A percentile compares a stretch with the other conserved stretches of the same genome.
phyloP scores from a whole-genome alignment of 192 early-diverging fungal species.

The Allomyces macrogynus region DNA sequence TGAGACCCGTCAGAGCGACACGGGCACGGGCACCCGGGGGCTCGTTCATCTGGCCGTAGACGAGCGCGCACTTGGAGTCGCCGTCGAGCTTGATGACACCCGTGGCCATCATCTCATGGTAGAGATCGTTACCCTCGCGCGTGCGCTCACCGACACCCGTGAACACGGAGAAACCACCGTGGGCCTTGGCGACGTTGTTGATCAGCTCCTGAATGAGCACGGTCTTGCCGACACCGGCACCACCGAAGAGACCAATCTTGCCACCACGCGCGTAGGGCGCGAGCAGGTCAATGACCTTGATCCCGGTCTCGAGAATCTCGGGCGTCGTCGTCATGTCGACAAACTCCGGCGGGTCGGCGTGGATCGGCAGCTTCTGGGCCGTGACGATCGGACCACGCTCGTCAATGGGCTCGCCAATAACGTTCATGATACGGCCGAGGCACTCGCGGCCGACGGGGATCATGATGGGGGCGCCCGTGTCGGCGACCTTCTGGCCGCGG shows the following conservation, averaged over 20 bases:
- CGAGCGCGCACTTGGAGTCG: constrained; percentile 81
- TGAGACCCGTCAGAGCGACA: constrained; percentile 91
- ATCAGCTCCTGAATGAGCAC: constrained; percentile 97
- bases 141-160: constrained; percentile 97
- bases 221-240: constrained; percentile 99
- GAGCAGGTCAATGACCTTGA: constrained; percentile 96
- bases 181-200: constrained; percentile 98
- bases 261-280: constrained; percentile 93
- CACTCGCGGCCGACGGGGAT: constrained; percentile 86
- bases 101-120: constrained; percentile 93
- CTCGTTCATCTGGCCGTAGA: constrained; percentile 99
- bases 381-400: constrained; percentile 89
- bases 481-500: constrained; percentile 81
- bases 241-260: constrained; percentile 97
- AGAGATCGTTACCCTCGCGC: constrained; percentile 98
- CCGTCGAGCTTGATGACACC: constrained; percentile 93
- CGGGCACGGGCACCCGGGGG: constrained; percentile 96
- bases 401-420: constrained; percentile 96
- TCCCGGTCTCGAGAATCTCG: constrained; percentile 89
- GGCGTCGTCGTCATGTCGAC: constrained; percentile 88
- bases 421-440: constrained; percentile 96
- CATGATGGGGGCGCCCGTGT: constrained; percentile 82
- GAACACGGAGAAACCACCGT: constrained; percentile 97
- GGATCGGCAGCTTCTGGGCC: constrained; percentile 71
- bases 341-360: constrained; percentile 81